Evolutionary conservation across 108 stramenopile genomes (phyloP).

Genomic region (Cyclotella atomus): DNA sequence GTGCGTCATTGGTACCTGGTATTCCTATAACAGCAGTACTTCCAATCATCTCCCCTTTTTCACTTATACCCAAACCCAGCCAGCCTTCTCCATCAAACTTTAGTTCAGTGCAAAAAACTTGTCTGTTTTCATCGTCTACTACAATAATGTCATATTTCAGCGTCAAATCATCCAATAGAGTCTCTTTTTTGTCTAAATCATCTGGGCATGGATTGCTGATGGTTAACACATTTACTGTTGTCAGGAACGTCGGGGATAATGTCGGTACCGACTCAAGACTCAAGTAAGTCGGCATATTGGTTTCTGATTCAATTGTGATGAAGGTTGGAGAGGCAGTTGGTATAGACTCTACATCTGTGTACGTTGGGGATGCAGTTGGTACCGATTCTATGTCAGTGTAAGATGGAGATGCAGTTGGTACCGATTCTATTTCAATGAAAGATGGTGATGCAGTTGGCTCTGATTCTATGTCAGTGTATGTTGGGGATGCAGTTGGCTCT

Average conservation of each 20-base stretch:
- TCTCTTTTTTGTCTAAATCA: slow-evolving; percentile 1
- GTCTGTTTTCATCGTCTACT: not conserved
- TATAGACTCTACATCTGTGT: not conserved
- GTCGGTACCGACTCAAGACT: not conserved
- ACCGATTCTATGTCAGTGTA: not conserved
- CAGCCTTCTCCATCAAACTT: slow-evolving; percentile 26
- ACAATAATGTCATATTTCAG: slow-evolving; percentile 14
- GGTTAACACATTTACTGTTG: not conserved
- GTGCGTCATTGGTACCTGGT: not conserved
- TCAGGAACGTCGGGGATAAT: slow-evolving; percentile 2
- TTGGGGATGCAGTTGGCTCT: no score
- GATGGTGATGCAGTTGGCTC: no score
- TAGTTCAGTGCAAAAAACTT: slow-evolving; percentile 1
- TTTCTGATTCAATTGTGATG: not conserved
- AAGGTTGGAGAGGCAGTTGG: not conserved
- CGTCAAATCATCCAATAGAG: slow-evolving; percentile 14
- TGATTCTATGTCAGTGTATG: no score
- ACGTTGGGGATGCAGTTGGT: not conserved
- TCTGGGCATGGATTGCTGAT: not conserved
- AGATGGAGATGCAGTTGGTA: not conserved
- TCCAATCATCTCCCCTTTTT: slow-evolving; percentile 30
- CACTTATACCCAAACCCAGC: slow-evolving; percentile 32
- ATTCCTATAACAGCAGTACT: slow-evolving; percentile 35
- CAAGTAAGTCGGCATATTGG: not conserved
- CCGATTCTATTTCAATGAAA: no score